Conservation (phyloP, 306 rosid genomes). For the Lablab purpureus region DNA sequence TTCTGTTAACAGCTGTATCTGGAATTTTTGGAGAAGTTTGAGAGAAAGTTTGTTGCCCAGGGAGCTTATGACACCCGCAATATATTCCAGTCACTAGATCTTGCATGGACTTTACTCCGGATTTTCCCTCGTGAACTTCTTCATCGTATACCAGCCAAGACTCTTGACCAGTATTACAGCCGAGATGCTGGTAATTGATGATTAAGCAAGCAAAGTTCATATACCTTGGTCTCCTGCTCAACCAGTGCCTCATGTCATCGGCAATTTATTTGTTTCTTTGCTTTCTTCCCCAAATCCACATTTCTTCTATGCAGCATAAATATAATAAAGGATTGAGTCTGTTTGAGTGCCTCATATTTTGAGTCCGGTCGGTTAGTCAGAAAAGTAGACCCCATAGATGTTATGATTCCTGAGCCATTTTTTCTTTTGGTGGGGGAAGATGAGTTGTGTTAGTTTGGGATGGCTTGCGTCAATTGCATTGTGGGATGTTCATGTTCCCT, state of each 20-base stretch:
- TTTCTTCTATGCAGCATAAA: slow-evolving; percentile 56
- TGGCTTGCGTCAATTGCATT: slow-evolving; percentile 43
- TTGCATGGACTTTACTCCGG: slow-evolving; percentile 98
- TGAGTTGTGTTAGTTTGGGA: slow-evolving; percentile 48
- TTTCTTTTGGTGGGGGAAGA: slow-evolving; percentile 42
- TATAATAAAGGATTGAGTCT: slow-evolving; percentile 58
- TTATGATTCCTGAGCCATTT: slow-evolving; percentile 54
- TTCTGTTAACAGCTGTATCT: slow-evolving; percentile 74
- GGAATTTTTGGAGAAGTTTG: slow-evolving; percentile 99
- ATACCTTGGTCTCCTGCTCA: slow-evolving; percentile 47
- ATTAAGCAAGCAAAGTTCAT: slow-evolving; percentile 33
- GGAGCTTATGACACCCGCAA: slow-evolving; percentile 99
- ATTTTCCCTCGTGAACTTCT: slow-evolving; percentile 99
- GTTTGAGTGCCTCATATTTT: slow-evolving; percentile 54
- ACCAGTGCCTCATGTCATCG: slow-evolving; percentile 49
- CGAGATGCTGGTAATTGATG: slow-evolving; percentile 87
- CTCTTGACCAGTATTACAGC: slow-evolving; percentile 90
- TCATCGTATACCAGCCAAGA: slow-evolving; percentile 98
- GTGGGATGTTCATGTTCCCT: slow-evolving; percentile 29
- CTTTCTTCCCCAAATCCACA: slow-evolving; percentile 47
- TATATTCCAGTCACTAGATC: slow-evolving; percentile 97
- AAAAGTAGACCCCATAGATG: slow-evolving; percentile 54
- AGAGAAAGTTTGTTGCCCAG: slow-evolving; percentile 95
- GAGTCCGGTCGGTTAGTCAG: slow-evolving; percentile 50
- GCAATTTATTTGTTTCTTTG: slow-evolving; percentile 56